Base-by-base conservation (phyloP, 352 stramenopile genomes). In the Lagenidium sp. region DNA sequence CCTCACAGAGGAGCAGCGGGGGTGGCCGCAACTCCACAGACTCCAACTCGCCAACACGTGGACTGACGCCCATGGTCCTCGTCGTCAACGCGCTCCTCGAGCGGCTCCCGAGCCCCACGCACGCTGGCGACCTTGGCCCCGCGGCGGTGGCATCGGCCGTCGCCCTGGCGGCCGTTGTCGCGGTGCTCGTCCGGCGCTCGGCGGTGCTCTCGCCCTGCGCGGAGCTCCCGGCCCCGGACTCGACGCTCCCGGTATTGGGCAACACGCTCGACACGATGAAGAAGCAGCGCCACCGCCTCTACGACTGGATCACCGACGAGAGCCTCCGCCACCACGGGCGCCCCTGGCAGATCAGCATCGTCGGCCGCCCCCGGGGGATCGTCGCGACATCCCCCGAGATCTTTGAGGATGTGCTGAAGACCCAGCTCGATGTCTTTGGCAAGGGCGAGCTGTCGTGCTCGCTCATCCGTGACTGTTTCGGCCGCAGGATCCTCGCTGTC, bases 401-500 rank as follows among this genome's bases (percentile, higher is more conserved):
- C 22, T 72, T 69, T 29, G 60, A 79, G 47, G 63, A 79, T 32
- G 46, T 75, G 13, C 59, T 73, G 31, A 75, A 68, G 41, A 74
- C 50, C 13, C 63, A 79, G 16, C 48, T 61, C 32, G 52, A 72
- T 32, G 50, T 60, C 16, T 89, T 86, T 50, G 41, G 55, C 2
- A 83, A 82, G 38, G 73, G 75, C 4, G 28, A 50, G 22, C 39
- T 36, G 11, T 41, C 69, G 1, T 48, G 47, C 1, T 51, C 60
- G n/a, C 60, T 65, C 2, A 46, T 72, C 6, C 16, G 38, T 10
- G 60, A 83, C 18, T 47, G 86, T 13, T 60, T 88, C 16, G 68
- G 78, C 26, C 48, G 61, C 21, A 75, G 78, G 26, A 85, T 91
- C 42, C 71, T 91, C 48, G 65, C 61, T 8, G 55, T 64, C 12